A percentile compares a stretch with the other conserved stretches of the same genome.
phyloP scores from a whole-genome alignment of 1,139 yeast genomes.

The Candida sp. region DNA sequence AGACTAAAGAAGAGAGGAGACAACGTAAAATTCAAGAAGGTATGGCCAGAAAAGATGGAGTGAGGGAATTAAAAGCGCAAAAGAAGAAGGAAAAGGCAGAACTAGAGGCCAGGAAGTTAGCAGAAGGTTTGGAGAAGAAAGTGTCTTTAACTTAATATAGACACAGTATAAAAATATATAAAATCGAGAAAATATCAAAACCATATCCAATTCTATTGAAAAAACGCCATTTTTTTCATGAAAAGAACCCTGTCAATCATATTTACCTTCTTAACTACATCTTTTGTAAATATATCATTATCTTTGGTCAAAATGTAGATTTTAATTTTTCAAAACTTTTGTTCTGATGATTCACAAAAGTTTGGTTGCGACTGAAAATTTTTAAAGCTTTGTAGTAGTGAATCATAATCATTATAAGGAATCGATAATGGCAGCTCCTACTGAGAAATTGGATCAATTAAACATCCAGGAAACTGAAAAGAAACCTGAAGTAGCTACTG shows the following conservation, averaged over 20 bases:
- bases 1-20: slow-evolving; percentile 53
- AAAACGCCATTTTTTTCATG: no score
- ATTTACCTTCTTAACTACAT: no score
- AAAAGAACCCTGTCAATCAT: no score
- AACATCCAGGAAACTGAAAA: slow-evolving; percentile 12
- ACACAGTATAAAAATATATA: no score
- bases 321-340: no score
- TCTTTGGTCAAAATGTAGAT: no score
- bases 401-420: background rate
- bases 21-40: slow-evolving; percentile 62
- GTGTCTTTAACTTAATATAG: background rate
- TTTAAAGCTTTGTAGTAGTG: background rate
- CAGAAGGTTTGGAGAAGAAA: slow-evolving; percentile 2
- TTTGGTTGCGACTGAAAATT: background rate
- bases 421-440: slow-evolving; percentile 5
- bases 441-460: slow-evolving; percentile 2
- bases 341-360: no score
- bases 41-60: slow-evolving; percentile 42
- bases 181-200: no score
- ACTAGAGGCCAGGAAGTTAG: slow-evolving; percentile 3
- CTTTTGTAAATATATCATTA: no score
- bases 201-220: no score
- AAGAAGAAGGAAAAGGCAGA: slow-evolving; percentile 10
- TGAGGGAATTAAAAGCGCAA: slow-evolving; percentile 19
- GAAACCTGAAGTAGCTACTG: slow-evolving; percentile 13